Evolutionary conservation across 768 basidiomycete genomes (phyloP).

Genomic region (Pholiota molesta): DNA sequence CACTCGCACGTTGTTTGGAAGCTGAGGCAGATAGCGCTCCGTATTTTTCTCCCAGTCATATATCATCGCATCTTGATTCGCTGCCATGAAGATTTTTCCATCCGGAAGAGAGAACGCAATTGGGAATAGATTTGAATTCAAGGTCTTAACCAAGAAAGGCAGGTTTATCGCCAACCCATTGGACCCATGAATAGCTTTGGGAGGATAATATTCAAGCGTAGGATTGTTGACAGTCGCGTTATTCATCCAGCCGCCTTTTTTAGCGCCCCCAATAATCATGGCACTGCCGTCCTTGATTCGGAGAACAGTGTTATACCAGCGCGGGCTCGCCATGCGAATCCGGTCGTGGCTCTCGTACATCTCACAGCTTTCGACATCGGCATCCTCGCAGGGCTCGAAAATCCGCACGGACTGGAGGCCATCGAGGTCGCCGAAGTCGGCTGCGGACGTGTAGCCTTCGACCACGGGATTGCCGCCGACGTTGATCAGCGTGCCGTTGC

Average conservation of each 20-base stretch:
- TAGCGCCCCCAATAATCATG: slow-evolving; percentile 82
- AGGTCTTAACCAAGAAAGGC: slow-evolving; percentile 66
- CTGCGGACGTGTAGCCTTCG: slow-evolving; percentile 59
- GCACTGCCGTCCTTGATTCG: slow-evolving; percentile 78
- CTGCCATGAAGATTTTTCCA: slow-evolving; percentile 73
- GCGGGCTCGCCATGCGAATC: slow-evolving; percentile 73
- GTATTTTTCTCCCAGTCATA: slow-evolving; percentile 73
- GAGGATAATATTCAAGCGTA: slow-evolving; percentile 81
- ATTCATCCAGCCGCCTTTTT: slow-evolving; percentile 86
- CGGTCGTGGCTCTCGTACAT: slow-evolving; percentile 67
- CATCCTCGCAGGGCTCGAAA: slow-evolving; percentile 64
- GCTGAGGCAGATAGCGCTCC: slow-evolving; percentile 62
- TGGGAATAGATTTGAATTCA: slow-evolving; percentile 84
- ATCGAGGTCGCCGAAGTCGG: slow-evolving; percentile 76
- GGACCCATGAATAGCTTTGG: slow-evolving; percentile 69
- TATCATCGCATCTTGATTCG: slow-evolving; percentile 78
- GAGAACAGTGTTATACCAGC: slow-evolving; percentile 80
- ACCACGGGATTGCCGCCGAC: slow-evolving; percentile 86
- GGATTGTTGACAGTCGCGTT: slow-evolving; percentile 82
- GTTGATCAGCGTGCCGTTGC: slow-evolving; percentile 77
- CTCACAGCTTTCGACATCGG: slow-evolving; percentile 50
- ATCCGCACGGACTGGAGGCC: slow-evolving; percentile 77
- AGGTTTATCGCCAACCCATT: slow-evolving; percentile 69
- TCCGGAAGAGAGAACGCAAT: slow-evolving; percentile 75
- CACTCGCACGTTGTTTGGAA: slow-evolving; percentile 79